Percentiles rank a stretch among this genome's conserved stretches.
phyloP scores from a whole-genome alignment of 2,329 filamentous ascomycete species.

The Phyllosticta paracitricarpa region DNA sequence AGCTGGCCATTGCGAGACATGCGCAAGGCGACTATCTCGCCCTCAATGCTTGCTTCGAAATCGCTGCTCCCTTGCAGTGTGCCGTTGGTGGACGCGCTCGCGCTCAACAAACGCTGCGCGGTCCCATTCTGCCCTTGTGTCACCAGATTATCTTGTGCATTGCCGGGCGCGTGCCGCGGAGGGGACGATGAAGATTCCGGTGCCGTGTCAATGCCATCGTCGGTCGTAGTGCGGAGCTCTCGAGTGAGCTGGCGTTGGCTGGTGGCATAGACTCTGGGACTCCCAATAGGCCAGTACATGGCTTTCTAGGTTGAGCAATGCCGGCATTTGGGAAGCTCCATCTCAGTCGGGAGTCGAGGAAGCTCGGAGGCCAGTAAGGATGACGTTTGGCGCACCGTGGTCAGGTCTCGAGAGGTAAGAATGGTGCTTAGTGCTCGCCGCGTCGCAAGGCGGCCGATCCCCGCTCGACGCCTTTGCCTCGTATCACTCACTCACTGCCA shows the following conservation, averaged over 20 bases:
- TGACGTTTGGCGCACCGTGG: neutral
- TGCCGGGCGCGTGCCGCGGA: slow-evolving; percentile 1
- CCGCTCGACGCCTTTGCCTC: neutral
- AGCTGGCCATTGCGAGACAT: slow-evolving; percentile 70
- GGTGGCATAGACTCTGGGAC: slow-evolving; percentile 72
- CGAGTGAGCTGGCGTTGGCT: slow-evolving; percentile 52
- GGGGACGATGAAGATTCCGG: slow-evolving; percentile 11
- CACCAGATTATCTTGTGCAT: slow-evolving; percentile 7
- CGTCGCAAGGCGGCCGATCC: neutral
- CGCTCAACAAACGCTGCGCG: neutral
- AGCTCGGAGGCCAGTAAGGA: slow-evolving; percentile 7
- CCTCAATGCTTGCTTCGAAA: slow-evolving; percentile 28
- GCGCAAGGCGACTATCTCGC: slow-evolving; percentile 65
- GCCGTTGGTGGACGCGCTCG: slow-evolving; percentile 6
- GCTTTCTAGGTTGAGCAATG: slow-evolving; percentile 21
- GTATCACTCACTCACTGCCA: neutral
- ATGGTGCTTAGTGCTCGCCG: neutral
- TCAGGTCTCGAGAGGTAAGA: neutral
- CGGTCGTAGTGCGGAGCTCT: slow-evolving; percentile 46
- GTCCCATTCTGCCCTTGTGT: slow-evolving; percentile 10
- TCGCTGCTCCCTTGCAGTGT: slow-evolving; percentile 15
- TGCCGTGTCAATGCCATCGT: slow-evolving; percentile 48
- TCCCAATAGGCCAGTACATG: slow-evolving; percentile 78
- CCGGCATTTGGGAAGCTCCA: slow-evolving; percentile 14
- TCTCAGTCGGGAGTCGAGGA: slow-evolving; percentile 9